A percentile compares a stretch with the other conserved stretches of the same genome.
phyloP scores from a whole-genome alignment of 768 basidiomycete genomes.

The Lactifluus pinguis region DNA sequence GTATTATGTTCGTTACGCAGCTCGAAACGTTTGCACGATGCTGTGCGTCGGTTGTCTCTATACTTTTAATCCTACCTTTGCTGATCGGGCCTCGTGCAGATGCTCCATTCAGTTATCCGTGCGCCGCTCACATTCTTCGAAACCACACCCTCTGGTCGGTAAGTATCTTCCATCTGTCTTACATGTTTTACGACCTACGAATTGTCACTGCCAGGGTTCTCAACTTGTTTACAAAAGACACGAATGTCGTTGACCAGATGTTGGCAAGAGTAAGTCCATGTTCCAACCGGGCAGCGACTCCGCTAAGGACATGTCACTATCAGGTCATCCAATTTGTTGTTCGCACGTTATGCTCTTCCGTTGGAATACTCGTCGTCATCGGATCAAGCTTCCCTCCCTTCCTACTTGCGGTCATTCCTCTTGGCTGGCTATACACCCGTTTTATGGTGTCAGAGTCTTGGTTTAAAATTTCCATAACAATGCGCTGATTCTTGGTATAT shows the following conservation, averaged over 20 bases:
- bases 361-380: conserved; percentile 64
- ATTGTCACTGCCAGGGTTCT: conserved; percentile 45
- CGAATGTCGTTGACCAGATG: conserved; percentile 77
- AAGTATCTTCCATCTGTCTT: conserved; percentile 16
- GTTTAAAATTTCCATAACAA: background rate
- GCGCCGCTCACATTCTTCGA: conserved; percentile 89
- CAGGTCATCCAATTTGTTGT: conserved; percentile 58
- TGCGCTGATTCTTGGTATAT: background rate
- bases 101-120: conserved; percentile 71
- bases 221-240: conserved; percentile 88
- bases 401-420: conserved; percentile 61
- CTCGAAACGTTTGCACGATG: conserved; percentile 67
- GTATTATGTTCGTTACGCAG: conserved; percentile 70
- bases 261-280: conserved; percentile 46
- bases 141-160: conserved; percentile 78
- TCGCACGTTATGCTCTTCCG: conserved; percentile 51
- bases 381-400: conserved; percentile 77
- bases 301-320: background rate
- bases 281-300: background rate
- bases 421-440: conserved; percentile 68
- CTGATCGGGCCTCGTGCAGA: conserved; percentile 33
- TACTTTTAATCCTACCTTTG: background rate
- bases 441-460: conserved; percentile 60
- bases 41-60: conserved; percentile 33
- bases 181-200: background rate